phyloP scores from a whole-genome alignment of 2,329 filamentous ascomycete species.

The Mollisiaceae sp. region DNA sequence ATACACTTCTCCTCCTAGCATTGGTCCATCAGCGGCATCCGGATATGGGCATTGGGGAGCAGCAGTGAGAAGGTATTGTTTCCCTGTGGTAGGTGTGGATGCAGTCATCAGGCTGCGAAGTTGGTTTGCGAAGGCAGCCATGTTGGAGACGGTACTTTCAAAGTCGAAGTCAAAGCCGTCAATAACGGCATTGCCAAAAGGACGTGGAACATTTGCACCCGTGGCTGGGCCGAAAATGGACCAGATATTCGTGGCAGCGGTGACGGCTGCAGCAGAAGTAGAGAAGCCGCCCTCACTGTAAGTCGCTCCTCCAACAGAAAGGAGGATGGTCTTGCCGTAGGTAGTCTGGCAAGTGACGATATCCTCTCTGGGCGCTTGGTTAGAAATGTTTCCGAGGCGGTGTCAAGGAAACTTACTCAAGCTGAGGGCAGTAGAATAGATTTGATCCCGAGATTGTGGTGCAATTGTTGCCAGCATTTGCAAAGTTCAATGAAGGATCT shows the following conservation, averaged over 20 bases:
- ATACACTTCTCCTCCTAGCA: conserved; percentile 57
- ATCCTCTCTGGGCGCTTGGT: conserved; percentile 44
- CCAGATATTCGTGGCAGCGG: conserved; percentile 69
- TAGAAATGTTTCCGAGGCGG: conserved; percentile 3
- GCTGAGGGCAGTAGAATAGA: conserved; percentile 65
- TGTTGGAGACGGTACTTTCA: conserved; percentile 62
- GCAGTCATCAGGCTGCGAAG: conserved; percentile 61
- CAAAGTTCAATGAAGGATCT: conserved; percentile 64
- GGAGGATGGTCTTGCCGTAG: conserved; percentile 71
- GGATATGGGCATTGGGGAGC: conserved; percentile 73
- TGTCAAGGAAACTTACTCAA: conserved; percentile 56
- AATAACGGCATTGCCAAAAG: conserved; percentile 68
- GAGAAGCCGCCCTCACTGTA: conserved; percentile 72
- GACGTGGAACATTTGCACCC: conserved; percentile 56
- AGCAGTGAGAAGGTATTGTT: conserved; percentile 64
- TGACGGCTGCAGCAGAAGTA: conserved; percentile 54
- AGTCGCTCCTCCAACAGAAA: conserved; percentile 74
- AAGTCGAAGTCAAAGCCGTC: conserved; percentile 83
- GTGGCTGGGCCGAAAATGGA: conserved; percentile 68
- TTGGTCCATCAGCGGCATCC: conserved; percentile 61
- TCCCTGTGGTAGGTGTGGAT: conserved; percentile 47
- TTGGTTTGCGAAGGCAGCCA: conserved; percentile 62
- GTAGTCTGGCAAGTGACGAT: conserved; percentile 64
- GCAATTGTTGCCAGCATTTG: conserved; percentile 67
- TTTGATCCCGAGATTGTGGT: conserved; percentile 61